Percentiles rank a stretch among this genome's conserved stretches.
Conservation (phyloP, 2,329 filamentous ascomycete species). For the Atkinsonella hypoxylon region DNA sequence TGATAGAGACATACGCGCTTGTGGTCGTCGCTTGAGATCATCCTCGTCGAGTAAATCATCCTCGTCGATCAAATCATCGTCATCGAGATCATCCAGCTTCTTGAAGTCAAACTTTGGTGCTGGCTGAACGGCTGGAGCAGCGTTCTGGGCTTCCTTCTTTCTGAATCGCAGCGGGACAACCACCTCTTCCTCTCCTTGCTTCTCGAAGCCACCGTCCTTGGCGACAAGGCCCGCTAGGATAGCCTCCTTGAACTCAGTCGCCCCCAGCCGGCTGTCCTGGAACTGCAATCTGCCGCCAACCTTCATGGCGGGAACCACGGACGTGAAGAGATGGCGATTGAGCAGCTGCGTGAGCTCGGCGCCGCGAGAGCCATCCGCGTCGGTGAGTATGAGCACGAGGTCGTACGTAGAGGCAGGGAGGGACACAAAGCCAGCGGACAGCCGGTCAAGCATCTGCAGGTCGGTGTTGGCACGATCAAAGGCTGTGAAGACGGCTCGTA, state of each 20-base stretch:
- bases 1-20: conserved; percentile 68
- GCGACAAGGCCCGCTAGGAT: conserved; percentile 71
- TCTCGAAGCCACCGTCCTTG: conserved; percentile 54
- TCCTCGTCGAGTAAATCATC: conserved; percentile 76
- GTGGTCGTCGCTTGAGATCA: conserved; percentile 65
- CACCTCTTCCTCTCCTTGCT: conserved; percentile 51
- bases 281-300: conserved; percentile 54
- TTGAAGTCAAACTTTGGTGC: conserved; percentile 42
- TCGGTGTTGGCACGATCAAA: conserved; percentile 71
- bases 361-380: conserved; percentile 54
- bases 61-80: conserved; percentile 86
- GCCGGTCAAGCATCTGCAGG: conserved; percentile 93
- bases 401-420: conserved; percentile 73
- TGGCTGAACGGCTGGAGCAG: conserved; percentile 1
- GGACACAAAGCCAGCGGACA: conserved; percentile 67
- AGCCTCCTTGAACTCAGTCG: conserved; percentile 54
- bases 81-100: conserved; percentile 43
- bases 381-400: conserved; percentile 70
- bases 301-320: conserved; percentile 59
- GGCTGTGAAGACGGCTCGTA: conserved; percentile 57
- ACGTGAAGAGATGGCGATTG: conserved; percentile 52
- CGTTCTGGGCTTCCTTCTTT: conserved; percentile 23
- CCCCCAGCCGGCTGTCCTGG: conserved; percentile 50
- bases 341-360: conserved; percentile 54
- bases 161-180: conserved; percentile 39